These are phyloP conservation scores for Septoria petroselini DNA, from an alignment of 2,329 filamentous ascomycete species.

Conservation along the genomic window DNA sequence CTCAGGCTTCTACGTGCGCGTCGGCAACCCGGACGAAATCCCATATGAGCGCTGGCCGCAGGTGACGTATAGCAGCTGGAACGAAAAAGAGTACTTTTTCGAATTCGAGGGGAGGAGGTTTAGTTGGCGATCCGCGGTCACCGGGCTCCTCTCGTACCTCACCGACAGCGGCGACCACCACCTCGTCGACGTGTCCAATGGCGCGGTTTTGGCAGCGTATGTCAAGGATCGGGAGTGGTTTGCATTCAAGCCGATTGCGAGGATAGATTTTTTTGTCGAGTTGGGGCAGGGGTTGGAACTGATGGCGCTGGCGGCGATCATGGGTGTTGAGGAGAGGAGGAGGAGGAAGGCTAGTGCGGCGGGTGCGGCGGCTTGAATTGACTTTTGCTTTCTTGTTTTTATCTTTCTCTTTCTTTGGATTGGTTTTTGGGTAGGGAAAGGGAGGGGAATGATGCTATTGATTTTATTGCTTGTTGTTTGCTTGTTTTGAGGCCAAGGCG, in stretches of 20 bases:
- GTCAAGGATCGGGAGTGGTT: constrained; percentile 10
- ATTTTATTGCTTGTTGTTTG: too few species aligned
- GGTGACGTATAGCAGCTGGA: constrained; percentile 5
- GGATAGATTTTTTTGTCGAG: constrained; percentile 12
- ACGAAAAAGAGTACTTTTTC: constrained; percentile 8
- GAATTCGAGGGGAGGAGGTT: constrained; percentile 8
- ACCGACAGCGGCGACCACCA: constrained; percentile 10
- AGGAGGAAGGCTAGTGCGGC: constrained; percentile 7
- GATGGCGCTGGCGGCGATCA: constrained; percentile 14
- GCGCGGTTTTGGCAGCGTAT: constrained; percentile 6
- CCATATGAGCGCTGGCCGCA: constrained; percentile 13
- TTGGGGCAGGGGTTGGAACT: constrained; percentile 14
- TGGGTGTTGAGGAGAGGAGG: constrained; percentile 16
- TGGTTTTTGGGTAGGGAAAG: too few species aligned
- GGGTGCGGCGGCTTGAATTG: too few species aligned
- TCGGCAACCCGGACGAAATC: constrained; percentile 13
- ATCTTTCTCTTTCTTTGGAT: too few species aligned
- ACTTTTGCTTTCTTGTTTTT: too few species aligned
- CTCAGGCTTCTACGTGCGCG: constrained; percentile 12
- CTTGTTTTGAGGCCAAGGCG: too few species aligned
- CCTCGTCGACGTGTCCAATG: constrained; percentile 2
- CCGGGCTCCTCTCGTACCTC: constrained; percentile 2
- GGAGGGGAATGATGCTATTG: too few species aligned
- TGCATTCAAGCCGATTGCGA: constrained; percentile 3
- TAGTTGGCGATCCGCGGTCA: constrained; percentile 14